A percentile compares a stretch with the other conserved stretches of the same genome.
Conservation (phyloP, 2,329 filamentous ascomycete genomes). For the Chaetomium sp. region DNA sequence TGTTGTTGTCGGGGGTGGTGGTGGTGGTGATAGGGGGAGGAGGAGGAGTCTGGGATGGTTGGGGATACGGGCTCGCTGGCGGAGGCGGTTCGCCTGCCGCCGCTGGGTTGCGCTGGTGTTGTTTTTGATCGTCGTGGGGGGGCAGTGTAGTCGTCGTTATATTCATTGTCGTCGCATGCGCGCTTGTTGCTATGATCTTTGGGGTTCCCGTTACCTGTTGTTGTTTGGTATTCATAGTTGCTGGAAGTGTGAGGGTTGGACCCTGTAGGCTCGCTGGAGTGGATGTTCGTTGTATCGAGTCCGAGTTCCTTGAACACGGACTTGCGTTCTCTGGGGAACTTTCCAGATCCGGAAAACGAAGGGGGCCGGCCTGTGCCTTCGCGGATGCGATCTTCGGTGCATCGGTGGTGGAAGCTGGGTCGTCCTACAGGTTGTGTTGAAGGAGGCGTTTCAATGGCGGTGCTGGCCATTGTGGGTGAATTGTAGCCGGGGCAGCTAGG, state of each 20-base stretch:
- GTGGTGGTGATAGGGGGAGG: too few species aligned
- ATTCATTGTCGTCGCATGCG: too few species aligned
- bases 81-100: constrained; percentile 2
- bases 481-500: too few species aligned
- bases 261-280: constrained; percentile 26
- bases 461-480: too few species aligned
- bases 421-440: constrained; percentile 16
- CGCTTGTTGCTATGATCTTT: too few species aligned
- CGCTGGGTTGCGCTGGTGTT: too few species aligned
- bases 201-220: too few species aligned
- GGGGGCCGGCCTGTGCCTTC: constrained; percentile 38
- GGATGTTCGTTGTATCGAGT: constrained; percentile 32
- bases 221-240: too few species aligned
- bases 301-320: constrained; percentile 49
- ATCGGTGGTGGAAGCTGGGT: constrained; percentile 45
- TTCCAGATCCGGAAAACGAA: constrained; percentile 37
- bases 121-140: too few species aligned
- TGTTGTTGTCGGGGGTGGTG: constrained; percentile 8
- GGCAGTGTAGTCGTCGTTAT: too few species aligned
- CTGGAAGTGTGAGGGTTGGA: background rate
- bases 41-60: too few species aligned
- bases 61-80: constrained; percentile 9
- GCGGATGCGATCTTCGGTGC: constrained; percentile 46
- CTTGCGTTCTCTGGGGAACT: constrained; percentile 43
- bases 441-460: too few species aligned